Evolutionary conservation across 2,329 filamentous ascomycete species (phyloP).

Genomic region (Nothophoma quercina): DNA sequence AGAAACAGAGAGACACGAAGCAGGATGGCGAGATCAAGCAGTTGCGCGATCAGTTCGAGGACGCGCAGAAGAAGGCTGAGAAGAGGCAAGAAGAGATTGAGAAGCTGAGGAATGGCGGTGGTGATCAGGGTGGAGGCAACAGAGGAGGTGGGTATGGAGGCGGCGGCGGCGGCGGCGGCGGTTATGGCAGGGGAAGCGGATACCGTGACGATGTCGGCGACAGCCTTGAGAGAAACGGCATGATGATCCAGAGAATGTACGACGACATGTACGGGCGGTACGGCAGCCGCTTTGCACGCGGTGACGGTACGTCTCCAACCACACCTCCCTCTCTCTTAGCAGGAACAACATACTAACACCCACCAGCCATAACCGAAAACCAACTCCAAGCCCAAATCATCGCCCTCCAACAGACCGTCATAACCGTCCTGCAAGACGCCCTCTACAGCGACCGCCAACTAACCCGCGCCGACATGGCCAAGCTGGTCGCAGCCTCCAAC

Average conservation of each 20-base stretch:
- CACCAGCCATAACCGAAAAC: constrained; percentile 51
- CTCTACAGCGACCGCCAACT: constrained; percentile 51
- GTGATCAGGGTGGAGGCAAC: constrained; percentile 7
- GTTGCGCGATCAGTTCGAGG: constrained; percentile 42
- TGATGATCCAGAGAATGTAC: constrained; percentile 48
- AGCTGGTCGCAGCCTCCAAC: constrained; percentile 51
- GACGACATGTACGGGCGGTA: constrained; percentile 47
- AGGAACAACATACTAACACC: constrained; percentile 6
- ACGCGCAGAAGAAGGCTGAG: constrained; percentile 35
- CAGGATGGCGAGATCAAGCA: constrained; percentile 48
- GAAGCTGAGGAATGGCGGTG: constrained; percentile 26
- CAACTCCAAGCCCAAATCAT: constrained; percentile 54
- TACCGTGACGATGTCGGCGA: constrained; percentile 40
- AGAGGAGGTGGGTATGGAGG: constrained; percentile 1
- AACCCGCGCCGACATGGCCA: constrained; percentile 49
- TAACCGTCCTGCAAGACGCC: constrained; percentile 54
- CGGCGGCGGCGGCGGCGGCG: constrained; percentile 32
- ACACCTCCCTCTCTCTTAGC: not conserved
- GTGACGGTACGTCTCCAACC: constrained; percentile 45
- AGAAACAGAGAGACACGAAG: constrained; percentile 47
- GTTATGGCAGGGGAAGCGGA: constrained; percentile 9
- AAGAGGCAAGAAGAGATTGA: constrained; percentile 35
- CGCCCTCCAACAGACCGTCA: constrained; percentile 54
- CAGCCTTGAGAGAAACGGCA: constrained; percentile 42
- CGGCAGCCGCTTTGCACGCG: constrained; percentile 48